Evolutionary conservation across 352 stramenopile genomes (phyloP).

Genomic region (Globisporangium ultimum): DNA sequence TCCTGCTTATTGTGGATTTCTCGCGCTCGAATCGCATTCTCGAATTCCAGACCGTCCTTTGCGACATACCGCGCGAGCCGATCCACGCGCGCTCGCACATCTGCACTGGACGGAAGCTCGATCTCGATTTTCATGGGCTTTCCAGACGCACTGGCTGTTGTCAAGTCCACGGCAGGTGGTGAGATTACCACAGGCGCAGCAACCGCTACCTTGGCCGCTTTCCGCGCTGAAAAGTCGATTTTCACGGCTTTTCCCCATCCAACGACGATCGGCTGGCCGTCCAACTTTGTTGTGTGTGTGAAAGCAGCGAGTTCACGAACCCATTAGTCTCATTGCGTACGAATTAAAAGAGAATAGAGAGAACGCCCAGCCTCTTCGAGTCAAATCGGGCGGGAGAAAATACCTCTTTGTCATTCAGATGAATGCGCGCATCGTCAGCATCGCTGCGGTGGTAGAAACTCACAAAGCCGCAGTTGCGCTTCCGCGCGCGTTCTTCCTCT

Average conservation of each 20-base stretch:
- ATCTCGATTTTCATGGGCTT: conserved; percentile 30
- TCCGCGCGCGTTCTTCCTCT: conserved; percentile 88
- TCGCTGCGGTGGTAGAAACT: conserved; percentile 88
- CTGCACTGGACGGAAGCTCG: conserved; percentile 29
- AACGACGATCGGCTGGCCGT: conserved; percentile 72
- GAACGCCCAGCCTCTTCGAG: background rate
- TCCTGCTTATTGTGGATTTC: conserved; percentile 35
- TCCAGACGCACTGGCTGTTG: background rate
- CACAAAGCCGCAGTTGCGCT: conserved; percentile 94
- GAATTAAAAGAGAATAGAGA: conserved; percentile 2
- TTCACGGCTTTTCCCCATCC: conserved; percentile 81
- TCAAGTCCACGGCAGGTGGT: background rate
- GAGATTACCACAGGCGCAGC: conserved; percentile 5
- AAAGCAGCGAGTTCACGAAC: conserved; percentile 13
- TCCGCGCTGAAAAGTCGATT: conserved; percentile 37
- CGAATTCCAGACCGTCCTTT: conserved; percentile 60
- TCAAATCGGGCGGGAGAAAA: conserved; percentile 1
- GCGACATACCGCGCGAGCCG: conserved; percentile 58
- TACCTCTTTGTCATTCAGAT: conserved; percentile 73
- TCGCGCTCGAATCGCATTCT: conserved; percentile 49
- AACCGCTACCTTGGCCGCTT: conserved; percentile 11
- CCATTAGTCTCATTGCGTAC: conserved; percentile 1
- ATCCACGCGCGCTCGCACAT: conserved; percentile 35
- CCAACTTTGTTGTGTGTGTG: conserved; percentile 34
- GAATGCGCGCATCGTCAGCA: conserved; percentile 76